phyloP scores from a whole-genome alignment of 2,329 filamentous ascomycete species.

The Cylindrodendrum hubeiense region DNA sequence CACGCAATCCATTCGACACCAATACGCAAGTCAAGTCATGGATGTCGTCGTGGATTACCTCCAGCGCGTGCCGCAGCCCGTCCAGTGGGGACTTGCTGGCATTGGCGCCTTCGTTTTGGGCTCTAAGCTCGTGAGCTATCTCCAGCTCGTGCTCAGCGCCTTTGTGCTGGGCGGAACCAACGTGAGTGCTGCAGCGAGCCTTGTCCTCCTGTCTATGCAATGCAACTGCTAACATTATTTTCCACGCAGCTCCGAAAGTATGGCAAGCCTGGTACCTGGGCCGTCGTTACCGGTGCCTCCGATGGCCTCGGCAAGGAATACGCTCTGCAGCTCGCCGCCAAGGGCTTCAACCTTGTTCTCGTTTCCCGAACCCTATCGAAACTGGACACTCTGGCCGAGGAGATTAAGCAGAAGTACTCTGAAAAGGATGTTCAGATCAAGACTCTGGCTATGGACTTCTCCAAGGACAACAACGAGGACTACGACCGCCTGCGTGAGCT shows the following conservation, averaged over 20 bases:
- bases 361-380: slow-evolving; percentile 97
- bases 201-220: neutral
- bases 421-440: slow-evolving; percentile 75
- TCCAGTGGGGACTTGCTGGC: slow-evolving; percentile 55
- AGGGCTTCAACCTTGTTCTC: slow-evolving; percentile 95
- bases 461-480: slow-evolving; percentile 81
- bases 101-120: slow-evolving; percentile 71
- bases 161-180: slow-evolving; percentile 76
- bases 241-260: slow-evolving; percentile 82
- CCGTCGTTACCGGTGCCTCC: slow-evolving; percentile 92
- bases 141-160: slow-evolving; percentile 73
- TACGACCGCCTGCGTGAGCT: slow-evolving; percentile 79
- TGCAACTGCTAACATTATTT: neutral
- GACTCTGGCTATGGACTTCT: slow-evolving; percentile 91
- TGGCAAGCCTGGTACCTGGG: slow-evolving; percentile 93
- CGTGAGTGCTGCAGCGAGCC: slow-evolving; percentile 55
- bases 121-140: slow-evolving; percentile 68
- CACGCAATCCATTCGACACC: neutral
- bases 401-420: slow-evolving; percentile 79
- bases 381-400: slow-evolving; percentile 79
- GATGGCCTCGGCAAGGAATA: slow-evolving; percentile 98
- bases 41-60: slow-evolving; percentile 37
- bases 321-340: slow-evolving; percentile 86
- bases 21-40: slow-evolving; percentile 38
- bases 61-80: slow-evolving; percentile 28